A percentile compares a stretch with the other conserved stretches of the same genome.
Conservation (phyloP, 2,329 filamentous ascomycete species). For the Cladophialophora bantiana region DNA sequence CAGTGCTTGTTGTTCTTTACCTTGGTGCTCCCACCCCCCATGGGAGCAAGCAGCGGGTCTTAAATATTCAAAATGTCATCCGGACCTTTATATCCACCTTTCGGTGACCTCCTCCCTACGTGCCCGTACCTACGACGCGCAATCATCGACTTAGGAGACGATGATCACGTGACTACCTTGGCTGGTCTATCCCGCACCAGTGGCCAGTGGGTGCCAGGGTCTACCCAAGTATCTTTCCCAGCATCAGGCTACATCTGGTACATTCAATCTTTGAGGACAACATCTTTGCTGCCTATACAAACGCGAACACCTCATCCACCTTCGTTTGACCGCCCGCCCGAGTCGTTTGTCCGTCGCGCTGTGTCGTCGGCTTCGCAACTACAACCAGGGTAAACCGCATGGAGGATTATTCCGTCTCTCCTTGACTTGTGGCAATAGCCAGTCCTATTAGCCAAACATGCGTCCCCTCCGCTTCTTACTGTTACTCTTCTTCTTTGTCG, state of each 20-base stretch:
- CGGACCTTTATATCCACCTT: background rate
- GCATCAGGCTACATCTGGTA: constrained; percentile 15
- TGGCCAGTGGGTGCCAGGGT: constrained; percentile 2
- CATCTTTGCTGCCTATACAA: constrained; percentile 11
- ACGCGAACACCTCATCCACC: constrained; percentile 4
- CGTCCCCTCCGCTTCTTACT: constrained; percentile 56
- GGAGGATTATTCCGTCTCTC: constrained; percentile 26
- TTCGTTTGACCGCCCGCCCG: constrained; percentile 14
- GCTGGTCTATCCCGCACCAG: background rate
- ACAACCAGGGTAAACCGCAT: constrained; percentile 24
- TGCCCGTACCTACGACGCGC: background rate
- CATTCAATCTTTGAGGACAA: background rate
- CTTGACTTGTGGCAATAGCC: constrained; percentile 22
- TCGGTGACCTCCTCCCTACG: background rate
- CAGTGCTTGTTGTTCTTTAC: no score
- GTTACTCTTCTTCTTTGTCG: constrained; percentile 56
- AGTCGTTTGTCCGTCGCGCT: background rate
- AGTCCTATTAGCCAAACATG: constrained; percentile 46
- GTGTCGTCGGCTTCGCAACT: background rate
- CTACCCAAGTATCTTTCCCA: background rate
- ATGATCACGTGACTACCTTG: background rate
- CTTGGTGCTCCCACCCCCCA: no score
- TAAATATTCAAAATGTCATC: background rate
- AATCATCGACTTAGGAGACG: background rate
- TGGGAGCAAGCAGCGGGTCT: background rate